Conservation (phyloP, 345 rosid genomes). For the Lepidium africanum region DNA sequence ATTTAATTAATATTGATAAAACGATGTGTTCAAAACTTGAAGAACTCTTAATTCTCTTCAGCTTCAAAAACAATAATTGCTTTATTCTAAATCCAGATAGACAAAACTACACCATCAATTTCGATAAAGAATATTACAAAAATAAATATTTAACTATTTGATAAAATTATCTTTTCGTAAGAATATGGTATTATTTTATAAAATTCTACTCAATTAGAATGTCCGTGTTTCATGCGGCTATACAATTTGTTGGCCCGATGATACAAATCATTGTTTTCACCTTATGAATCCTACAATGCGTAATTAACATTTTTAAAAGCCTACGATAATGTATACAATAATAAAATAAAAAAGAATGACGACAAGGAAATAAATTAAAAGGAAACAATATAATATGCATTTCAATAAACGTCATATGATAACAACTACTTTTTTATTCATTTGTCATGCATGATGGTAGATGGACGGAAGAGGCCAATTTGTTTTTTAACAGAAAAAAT, state of each 20-base stretch:
- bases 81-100: neutral
- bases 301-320: neutral
- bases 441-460: conserved; percentile 29
- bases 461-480: conserved; percentile 11
- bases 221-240: conserved; percentile 22
- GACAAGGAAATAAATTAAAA: conserved; percentile 13
- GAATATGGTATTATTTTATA: neutral
- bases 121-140: no score
- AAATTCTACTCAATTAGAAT: neutral
- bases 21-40: no score
- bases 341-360: conserved; percentile 5
- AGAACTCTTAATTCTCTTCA: no score
- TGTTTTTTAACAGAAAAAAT: neutral
- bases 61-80: no score
- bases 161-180: neutral
- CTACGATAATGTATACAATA: neutral
- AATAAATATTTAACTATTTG: no score
- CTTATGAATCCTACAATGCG: neutral
- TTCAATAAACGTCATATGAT: conserved; percentile 19
- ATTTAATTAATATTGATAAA: no score
- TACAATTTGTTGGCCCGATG: conserved; percentile 22
- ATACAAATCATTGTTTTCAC: conserved; percentile 6
- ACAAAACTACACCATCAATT: no score
- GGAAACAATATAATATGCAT: conserved; percentile 16
- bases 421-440: conserved; percentile 17